Evolutionary conservation across 768 basidiomycete species (phyloP).

Genomic region (Krasilnikovozyma curviuscula): DNA sequence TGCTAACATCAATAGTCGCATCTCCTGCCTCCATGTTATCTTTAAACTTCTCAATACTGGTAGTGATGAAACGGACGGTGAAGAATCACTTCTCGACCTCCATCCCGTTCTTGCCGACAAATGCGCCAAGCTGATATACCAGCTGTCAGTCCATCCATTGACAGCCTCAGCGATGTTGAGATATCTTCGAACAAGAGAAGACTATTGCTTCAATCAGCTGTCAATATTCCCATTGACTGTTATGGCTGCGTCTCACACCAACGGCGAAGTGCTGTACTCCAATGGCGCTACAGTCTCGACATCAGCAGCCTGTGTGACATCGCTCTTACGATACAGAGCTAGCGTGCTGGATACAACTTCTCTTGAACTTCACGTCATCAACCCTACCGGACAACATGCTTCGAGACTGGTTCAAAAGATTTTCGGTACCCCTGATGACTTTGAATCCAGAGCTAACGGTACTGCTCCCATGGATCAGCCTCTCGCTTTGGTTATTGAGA

Average conservation of each 20-base stretch:
- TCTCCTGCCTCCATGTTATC: slow-evolving; percentile 59
- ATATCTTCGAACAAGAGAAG: slow-evolving; percentile 67
- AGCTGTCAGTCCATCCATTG: slow-evolving; percentile 67
- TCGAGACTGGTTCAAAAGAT: slow-evolving; percentile 58
- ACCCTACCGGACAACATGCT: slow-evolving; percentile 46
- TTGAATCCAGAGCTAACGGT: slow-evolving; percentile 24
- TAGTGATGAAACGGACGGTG: slow-evolving; percentile 22
- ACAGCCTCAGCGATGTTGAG: slow-evolving; percentile 65
- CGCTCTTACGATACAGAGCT: slow-evolving; percentile 65
- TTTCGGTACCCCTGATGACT: slow-evolving; percentile 42
- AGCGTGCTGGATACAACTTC: slow-evolving; percentile 70
- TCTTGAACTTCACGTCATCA: slow-evolving; percentile 70
- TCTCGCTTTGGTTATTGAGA: slow-evolving; percentile 66
- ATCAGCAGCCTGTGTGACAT: slow-evolving; percentile 35
- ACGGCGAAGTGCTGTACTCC: slow-evolving; percentile 41
- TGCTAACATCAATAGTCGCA: slow-evolving; percentile 15
- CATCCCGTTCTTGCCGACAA: slow-evolving; percentile 67
- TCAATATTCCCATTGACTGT: slow-evolving; percentile 45
- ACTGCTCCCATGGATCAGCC: slow-evolving; percentile 44
- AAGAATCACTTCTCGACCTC: slow-evolving; percentile 17
- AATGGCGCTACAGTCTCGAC: slow-evolving; percentile 54
- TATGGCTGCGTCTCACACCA: slow-evolving; percentile 36
- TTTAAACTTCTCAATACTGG: slow-evolving; percentile 57
- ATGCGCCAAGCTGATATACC: slow-evolving; percentile 61
- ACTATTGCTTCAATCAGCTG: slow-evolving; percentile 78